phyloP scores from a whole-genome alignment of 495 filamentous ascomycete species.

The Podospora tetraspora region DNA sequence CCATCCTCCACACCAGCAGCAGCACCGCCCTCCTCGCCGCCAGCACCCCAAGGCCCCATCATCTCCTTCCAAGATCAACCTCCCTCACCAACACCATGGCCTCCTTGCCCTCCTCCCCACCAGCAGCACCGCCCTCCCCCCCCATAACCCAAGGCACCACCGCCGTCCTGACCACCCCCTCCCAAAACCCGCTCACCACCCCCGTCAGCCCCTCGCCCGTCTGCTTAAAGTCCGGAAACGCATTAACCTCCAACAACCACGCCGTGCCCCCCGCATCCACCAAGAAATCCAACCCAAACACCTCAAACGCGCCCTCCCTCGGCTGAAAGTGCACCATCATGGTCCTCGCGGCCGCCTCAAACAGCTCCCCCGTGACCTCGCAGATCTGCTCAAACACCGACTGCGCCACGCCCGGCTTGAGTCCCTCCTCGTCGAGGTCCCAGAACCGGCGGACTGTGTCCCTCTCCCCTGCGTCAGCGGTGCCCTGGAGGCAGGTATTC shows the following conservation, averaged over 20 bases:
- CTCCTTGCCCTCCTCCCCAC: conserved; percentile 17
- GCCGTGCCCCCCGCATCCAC: conserved; percentile 59
- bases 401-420: conserved; percentile 20
- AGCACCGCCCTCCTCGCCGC: no score
- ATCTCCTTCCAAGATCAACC: conserved; percentile 31
- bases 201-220: conserved; percentile 63
- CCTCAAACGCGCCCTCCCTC: conserved; percentile 79
- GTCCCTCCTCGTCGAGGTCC: conserved; percentile 43
- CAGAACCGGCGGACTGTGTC: conserved; percentile 62
- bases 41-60: not conserved
- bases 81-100: conserved; percentile 30
- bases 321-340: conserved; percentile 92
- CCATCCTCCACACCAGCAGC: conserved; percentile 9
- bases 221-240: conserved; percentile 92
- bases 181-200: conserved; percentile 71
- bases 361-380: conserved; percentile 63
- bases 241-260: conserved; percentile 89
- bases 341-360: conserved; percentile 73
- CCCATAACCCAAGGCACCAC: conserved; percentile 20
- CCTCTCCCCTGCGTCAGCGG: conserved; percentile 22
- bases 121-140: not conserved
- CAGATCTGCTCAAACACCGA: conserved; percentile 68
- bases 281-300: conserved; percentile 88
- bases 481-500: conserved; percentile 85
- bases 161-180: conserved; percentile 21